Percentiles rank a stretch among this genome's conserved stretches.
These are phyloP conservation scores for Arthromyces matolae DNA, from an alignment of 768 basidiomycete genomes.

Conservation along the genomic window DNA sequence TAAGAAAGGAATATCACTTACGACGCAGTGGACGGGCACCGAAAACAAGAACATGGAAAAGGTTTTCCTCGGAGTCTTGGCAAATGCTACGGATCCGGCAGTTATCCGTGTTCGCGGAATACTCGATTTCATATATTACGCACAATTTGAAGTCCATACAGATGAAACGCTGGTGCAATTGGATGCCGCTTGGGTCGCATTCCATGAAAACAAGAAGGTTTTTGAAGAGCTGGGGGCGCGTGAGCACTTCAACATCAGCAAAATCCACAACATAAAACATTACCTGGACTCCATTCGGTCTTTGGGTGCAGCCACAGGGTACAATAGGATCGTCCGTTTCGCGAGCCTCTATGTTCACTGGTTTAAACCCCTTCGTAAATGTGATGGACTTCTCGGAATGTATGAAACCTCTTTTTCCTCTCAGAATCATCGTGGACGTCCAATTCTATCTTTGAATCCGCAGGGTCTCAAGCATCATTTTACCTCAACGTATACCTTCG, in stretches of 20 bases:
- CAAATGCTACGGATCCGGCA: conserved; percentile 16
- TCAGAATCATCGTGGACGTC: conserved; percentile 15
- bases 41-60: conserved; percentile 39
- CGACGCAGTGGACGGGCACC: conserved; percentile 41
- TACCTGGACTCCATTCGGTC: conserved; percentile 26
- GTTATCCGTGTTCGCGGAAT: conserved; percentile 29
- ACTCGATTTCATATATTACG: conserved; percentile 30
- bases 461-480: conserved; percentile 16
- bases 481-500: conserved; percentile 29
- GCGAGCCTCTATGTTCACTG: conserved; percentile 25
- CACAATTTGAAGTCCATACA: conserved; percentile 27
- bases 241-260: conserved; percentile 35
- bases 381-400: conserved; percentile 14
- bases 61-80: conserved; percentile 30
- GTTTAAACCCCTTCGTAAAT: conserved; percentile 19
- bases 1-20: conserved; percentile 35
- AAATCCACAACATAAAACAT: conserved; percentile 30
- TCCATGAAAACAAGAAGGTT: conserved; percentile 30
- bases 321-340: no score
- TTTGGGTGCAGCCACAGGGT: conserved; percentile 26
- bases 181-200: conserved; percentile 19
- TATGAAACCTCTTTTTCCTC: conserved; percentile 14
- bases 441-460: conserved; percentile 18
- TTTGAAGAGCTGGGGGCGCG: conserved; percentile 24
- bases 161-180: conserved; percentile 22